phyloP scores from a whole-genome alignment of 1,284 basidiomycete genomes.

The Athelia sp. region DNA sequence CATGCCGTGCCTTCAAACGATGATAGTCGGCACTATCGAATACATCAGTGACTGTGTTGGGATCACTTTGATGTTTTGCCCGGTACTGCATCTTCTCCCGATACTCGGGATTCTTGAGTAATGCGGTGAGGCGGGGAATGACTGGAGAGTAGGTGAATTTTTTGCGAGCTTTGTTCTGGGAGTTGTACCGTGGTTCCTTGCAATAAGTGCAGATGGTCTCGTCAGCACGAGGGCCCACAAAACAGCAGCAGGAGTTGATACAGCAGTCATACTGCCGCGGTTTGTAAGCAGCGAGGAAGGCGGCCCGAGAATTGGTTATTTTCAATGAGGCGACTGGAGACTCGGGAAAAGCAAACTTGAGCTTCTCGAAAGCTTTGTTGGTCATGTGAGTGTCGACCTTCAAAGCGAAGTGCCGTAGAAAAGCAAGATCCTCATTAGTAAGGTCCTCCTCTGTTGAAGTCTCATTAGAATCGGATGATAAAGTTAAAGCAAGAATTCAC shows the following conservation, averaged over 20 bases:
- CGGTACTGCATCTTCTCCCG: constrained; percentile 11
- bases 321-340: constrained; percentile 10
- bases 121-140: constrained; percentile 16
- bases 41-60: constrained; percentile 20
- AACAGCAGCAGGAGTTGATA: constrained; percentile 9
- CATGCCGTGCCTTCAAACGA: constrained; percentile 25
- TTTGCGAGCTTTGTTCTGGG: constrained; percentile 10
- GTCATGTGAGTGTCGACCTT: constrained; percentile 8
- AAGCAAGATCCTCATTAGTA: constrained; percentile 1
- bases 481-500: constrained; percentile 2
- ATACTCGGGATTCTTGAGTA: constrained; percentile 11
- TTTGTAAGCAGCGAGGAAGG: constrained; percentile 22
- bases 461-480: neutral
- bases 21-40: constrained; percentile 27
- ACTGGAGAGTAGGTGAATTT: constrained; percentile 18
- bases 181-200: constrained; percentile 13
- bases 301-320: constrained; percentile 11
- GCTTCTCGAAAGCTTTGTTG: constrained; percentile 3
- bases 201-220: constrained; percentile 13
- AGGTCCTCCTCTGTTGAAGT: constrained; percentile 1
- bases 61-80: constrained; percentile 8
- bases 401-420: constrained; percentile 9
- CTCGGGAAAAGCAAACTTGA: constrained; percentile 12
- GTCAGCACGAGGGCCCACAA: constrained; percentile 6
- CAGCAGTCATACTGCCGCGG: constrained; percentile 32